These are phyloP conservation scores for Striga asiatica DNA, from an alignment of 257 asterid species.

Conservation along the genomic window DNA sequence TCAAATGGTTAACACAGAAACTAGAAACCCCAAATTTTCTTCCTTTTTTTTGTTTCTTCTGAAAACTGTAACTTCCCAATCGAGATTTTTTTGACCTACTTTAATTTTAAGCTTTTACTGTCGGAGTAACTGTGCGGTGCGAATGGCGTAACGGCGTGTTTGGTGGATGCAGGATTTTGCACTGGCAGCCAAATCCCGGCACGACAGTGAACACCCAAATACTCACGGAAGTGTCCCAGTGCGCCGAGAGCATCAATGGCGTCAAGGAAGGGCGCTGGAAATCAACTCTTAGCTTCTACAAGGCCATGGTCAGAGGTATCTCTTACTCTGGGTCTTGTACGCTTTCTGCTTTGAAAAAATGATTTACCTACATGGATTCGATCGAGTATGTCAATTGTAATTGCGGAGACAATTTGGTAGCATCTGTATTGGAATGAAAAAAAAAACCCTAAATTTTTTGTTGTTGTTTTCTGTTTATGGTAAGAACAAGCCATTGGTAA, in stretches of 20 bases:
- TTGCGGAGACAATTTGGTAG: not conserved
- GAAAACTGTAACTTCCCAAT: not conserved
- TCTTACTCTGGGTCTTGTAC: no score
- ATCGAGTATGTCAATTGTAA: no score
- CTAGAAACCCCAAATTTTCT: not conserved
- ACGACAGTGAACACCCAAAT: slow-evolving; percentile 79
- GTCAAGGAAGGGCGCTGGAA: slow-evolving; percentile 94
- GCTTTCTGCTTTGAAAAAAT: no score
- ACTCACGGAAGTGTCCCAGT: slow-evolving; percentile 78
- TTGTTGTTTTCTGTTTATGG: not conserved
- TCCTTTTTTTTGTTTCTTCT: not conserved
- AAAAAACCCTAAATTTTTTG: not conserved
- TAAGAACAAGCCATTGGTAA: slow-evolving; percentile 42
- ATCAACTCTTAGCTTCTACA: slow-evolving; percentile 73
- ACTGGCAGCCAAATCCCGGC: slow-evolving; percentile 96
- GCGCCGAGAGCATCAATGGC: slow-evolving; percentile 85
- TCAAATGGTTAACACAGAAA: slow-evolving; percentile 31
- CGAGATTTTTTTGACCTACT: no score
- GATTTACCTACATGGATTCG: no score
- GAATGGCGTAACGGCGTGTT: not conserved
- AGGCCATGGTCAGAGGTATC: slow-evolving; percentile 67
- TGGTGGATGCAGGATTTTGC: slow-evolving; percentile 54
- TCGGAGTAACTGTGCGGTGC: not conserved
- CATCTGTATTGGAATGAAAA: not conserved
- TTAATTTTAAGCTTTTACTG: no score